These are phyloP conservation scores for Saccharata proteae DNA, from an alignment of 2,329 filamentous ascomycete species.

Conservation along the genomic window DNA sequence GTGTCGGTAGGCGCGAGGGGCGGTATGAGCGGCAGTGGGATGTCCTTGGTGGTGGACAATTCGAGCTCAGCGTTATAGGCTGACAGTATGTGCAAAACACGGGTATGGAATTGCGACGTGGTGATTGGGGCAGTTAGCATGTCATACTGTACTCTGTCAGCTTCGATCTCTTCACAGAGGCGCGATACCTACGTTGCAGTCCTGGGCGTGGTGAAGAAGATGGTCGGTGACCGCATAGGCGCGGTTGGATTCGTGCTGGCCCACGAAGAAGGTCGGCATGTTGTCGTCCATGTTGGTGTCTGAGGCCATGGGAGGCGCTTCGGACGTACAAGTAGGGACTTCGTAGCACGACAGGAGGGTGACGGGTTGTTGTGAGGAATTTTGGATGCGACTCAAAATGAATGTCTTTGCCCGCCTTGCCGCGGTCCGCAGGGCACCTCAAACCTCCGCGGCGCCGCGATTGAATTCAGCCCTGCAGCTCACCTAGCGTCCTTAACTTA, in stretches of 20 bases:
- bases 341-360: no score
- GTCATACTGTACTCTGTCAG: constrained; percentile 63
- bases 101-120: constrained; percentile 56
- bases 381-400: neutral
- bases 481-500: constrained; percentile 4
- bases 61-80: constrained; percentile 40
- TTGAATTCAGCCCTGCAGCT: neutral
- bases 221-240: constrained; percentile 48
- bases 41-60: constrained; percentile 23
- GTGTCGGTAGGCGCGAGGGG: constrained; percentile 74
- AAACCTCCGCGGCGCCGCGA: neutral
- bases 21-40: constrained; percentile 35
- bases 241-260: constrained; percentile 59
- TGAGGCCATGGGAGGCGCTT: constrained; percentile 17
- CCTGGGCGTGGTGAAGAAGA: constrained; percentile 55
- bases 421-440: neutral
- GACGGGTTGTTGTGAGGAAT: neutral
- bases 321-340: neutral
- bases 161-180: neutral
- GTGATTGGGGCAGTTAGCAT: constrained; percentile 72
- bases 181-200: constrained; percentile 47
- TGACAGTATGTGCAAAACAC: constrained; percentile 52
- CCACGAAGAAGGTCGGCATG: constrained; percentile 51
- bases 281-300: constrained; percentile 20
- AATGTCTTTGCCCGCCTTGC: neutral